phyloP scores from a whole-genome alignment of 768 basidiomycete species.

The Leccinum sublutescens region DNA sequence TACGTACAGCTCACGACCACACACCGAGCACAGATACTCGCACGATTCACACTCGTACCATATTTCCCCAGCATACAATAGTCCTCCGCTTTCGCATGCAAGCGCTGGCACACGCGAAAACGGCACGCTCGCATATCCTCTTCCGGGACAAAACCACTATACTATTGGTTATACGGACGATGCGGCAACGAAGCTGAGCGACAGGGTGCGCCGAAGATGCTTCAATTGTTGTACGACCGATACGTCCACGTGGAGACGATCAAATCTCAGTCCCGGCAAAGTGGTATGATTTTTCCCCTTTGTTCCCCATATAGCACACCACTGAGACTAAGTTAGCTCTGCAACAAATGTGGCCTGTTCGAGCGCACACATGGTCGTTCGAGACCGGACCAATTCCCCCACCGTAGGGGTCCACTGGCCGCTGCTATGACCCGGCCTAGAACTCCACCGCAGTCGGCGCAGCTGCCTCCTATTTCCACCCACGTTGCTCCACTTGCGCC shows the following conservation, averaged over 20 bases:
- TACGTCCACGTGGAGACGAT: conserved; percentile 77
- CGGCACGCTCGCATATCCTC: conserved; percentile 34
- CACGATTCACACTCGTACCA: conserved; percentile 36
- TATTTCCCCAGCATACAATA: conserved; percentile 24
- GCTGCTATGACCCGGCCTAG: conserved; percentile 45
- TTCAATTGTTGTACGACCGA: conserved; percentile 87
- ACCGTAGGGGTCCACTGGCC: conserved; percentile 71
- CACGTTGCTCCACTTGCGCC: conserved; percentile 41
- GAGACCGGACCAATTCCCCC: conserved; percentile 78
- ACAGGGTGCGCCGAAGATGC: conserved; percentile 72
- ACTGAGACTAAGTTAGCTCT: conserved; percentile 33
- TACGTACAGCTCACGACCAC: conserved; percentile 26
- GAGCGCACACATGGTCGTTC: conserved; percentile 79
- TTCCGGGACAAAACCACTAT: conserved; percentile 39
- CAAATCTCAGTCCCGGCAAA: conserved; percentile 78
- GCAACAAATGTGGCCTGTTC: conserved; percentile 73
- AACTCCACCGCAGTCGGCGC: conserved; percentile 46
- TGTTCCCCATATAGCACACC: conserved; percentile 1
- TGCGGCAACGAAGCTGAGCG: conserved; percentile 76
- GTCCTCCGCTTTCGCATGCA: conserved; percentile 28
- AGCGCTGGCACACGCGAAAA: conserved; percentile 22
- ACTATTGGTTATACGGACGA: conserved; percentile 65
- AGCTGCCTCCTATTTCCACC: conserved; percentile 46
- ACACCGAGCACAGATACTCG: conserved; percentile 32
- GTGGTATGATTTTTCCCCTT: conserved; percentile 42